Evolutionary conservation across 768 basidiomycete genomes (phyloP), one percentile per base, ranked within the genome.

Genomic region (Amanita pseudoporphyria): DNA sequence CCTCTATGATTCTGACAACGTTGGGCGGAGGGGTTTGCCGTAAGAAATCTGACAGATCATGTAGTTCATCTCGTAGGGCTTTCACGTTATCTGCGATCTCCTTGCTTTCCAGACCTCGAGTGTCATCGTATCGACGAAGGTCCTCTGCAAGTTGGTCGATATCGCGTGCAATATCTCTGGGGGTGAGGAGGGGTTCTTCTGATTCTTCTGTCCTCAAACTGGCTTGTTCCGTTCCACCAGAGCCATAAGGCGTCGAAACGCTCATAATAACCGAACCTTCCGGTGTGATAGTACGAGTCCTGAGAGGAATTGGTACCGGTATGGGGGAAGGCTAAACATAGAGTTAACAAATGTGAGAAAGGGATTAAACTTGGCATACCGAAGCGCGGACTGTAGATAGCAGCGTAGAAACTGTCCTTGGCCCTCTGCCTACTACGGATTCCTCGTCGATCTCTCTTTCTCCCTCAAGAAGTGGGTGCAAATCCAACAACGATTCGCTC

Each of bases 11-110:
- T 19, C 51, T 52, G 28, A 60, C 52, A 14, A 58, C 42, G 31
- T 53, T 51, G 16, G 67, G 68, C 1, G 69, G 57, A 2, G 64
- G 66, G 3, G 67, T 71, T 14, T 69, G 71, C 51, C 72, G 78
- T 14, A 84, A 62, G 53, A 71, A 76, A 24, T 77, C 67, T 0
- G 80, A 75, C 9, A 93, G 69, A 39, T 81, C 78, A 10, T 71
- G 71, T 2, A 95, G 67, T 54, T 87, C 81, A 32, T 82, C 71
- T 51, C 84, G 76, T 33, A 96, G 77, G 0, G 79, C 76, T 45
- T 76, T 76, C 3, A 95, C 71, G 58, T 85, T 81, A 40, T 78
- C 79, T 0, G 74, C 71, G 6, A 93, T 60, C 13, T 82, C 81
- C 22, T 76, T 70, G 26, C 72, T 76, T 55, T 93, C 86, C 2